These are phyloP conservation scores for Naumovozyma dairenensis DNA, from an alignment of 805 yeast species.

Conservation along the genomic window DNA sequence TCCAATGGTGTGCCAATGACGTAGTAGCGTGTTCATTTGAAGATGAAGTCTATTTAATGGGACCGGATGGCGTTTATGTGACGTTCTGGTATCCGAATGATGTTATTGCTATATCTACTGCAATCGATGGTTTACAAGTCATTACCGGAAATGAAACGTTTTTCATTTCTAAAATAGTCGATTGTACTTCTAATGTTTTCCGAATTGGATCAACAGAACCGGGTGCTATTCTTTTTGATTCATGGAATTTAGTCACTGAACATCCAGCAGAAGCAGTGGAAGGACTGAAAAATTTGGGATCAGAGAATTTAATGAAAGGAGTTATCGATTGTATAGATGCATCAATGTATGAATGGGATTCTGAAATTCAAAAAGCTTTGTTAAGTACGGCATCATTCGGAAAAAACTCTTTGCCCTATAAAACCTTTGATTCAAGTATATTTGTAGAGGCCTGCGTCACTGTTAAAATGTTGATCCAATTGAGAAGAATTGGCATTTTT, in stretches of 20 bases:
- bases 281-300: constrained; percentile 51
- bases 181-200: constrained; percentile 50
- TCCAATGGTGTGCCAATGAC: constrained; percentile 82
- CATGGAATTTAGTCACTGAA: constrained; percentile 52
- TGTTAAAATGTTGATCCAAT: constrained; percentile 58
- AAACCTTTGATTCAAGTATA: constrained; percentile 45
- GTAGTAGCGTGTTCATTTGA: constrained; percentile 52
- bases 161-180: constrained; percentile 54
- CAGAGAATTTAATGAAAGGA: constrained; percentile 47
- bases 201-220: constrained; percentile 78
- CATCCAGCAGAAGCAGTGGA: constrained; percentile 78
- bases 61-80: constrained; percentile 46
- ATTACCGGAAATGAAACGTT: constrained; percentile 50
- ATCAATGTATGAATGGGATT: constrained; percentile 67
- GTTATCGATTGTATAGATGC: constrained; percentile 64
- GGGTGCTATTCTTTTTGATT: constrained; percentile 72
- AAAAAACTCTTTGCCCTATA: constrained; percentile 45
- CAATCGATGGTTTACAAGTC: constrained; percentile 61
- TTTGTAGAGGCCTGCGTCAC: constrained; percentile 55
- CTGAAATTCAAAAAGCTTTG: constrained; percentile 69
- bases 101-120: constrained; percentile 39
- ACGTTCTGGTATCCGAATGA: constrained; percentile 42
- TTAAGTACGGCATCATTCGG: constrained; percentile 82
- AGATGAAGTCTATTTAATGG: constrained; percentile 60
- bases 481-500: constrained; percentile 58